Evolutionary conservation across 2,329 filamentous ascomycete genomes (phyloP).

Genomic region (Exophiala bonariae): DNA sequence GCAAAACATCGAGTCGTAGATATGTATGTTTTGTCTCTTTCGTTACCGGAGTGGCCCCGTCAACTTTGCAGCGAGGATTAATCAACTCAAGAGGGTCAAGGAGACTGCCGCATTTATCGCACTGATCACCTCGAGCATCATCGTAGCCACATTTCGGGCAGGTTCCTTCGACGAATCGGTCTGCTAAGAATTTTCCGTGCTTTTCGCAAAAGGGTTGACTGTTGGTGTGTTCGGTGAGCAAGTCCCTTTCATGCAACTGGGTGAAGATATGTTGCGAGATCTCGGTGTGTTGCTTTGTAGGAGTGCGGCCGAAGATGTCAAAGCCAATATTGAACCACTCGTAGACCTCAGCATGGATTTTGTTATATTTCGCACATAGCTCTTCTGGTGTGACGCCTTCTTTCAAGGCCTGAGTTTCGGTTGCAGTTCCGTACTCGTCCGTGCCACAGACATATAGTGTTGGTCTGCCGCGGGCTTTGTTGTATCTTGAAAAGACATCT

Average conservation of each 20-base stretch:
- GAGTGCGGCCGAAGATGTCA: conserved; percentile 91
- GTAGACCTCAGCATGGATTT: conserved; percentile 86
- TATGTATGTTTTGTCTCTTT: conserved; percentile 88
- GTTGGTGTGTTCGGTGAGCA: conserved; percentile 80
- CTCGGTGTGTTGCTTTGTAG: conserved; percentile 82
- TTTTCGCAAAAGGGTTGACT: conserved; percentile 87
- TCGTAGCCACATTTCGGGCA: conserved; percentile 58
- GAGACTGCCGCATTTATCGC: conserved; percentile 71
- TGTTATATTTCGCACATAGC: conserved; percentile 90
- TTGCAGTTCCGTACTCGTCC: conserved; percentile 94
- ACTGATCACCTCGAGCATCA: conserved; percentile 73
- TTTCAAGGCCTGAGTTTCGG: conserved; percentile 91
- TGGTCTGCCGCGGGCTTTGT: conserved; percentile 74
- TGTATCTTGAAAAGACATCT: conserved; percentile 78
- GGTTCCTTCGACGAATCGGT: conserved; percentile 62
- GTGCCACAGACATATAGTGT: conserved; percentile 86
- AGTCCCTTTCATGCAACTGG: conserved; percentile 85
- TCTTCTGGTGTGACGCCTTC: conserved; percentile 78
- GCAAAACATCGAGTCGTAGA: conserved; percentile 80
- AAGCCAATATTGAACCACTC: conserved; percentile 96
- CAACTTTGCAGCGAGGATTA: conserved; percentile 88
- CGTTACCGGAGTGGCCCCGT: conserved; percentile 76
- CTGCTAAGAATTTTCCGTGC: conserved; percentile 69
- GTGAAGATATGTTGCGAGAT: conserved; percentile 91
- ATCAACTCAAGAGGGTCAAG: conserved; percentile 73